A percentile compares a stretch with the other conserved stretches of the same genome.
Evolutionary conservation across 345 rosid genomes (phyloP).

Genomic region (Clarkia xantiana): DNA sequence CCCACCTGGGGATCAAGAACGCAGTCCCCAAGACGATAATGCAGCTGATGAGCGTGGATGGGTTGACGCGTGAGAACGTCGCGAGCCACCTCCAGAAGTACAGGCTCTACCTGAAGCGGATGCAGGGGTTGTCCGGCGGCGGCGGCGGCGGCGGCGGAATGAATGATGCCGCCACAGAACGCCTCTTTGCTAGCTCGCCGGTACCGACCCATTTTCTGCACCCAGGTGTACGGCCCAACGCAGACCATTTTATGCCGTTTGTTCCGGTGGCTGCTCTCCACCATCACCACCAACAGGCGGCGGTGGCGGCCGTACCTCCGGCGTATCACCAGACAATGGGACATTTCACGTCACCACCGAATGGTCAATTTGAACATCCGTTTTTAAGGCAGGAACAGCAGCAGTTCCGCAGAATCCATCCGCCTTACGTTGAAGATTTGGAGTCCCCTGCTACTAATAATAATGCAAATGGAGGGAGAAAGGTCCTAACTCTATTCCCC

Average conservation of each 20-base stretch:
- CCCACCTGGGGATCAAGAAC: conserved; percentile 83
- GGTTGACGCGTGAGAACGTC: conserved; percentile 74
- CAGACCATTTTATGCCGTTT: conserved; percentile 72
- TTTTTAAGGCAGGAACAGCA: conserved; percentile 50
- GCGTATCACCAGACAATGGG: conserved; percentile 26
- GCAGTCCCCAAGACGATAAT: conserved; percentile 91
- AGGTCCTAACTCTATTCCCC: conserved; percentile 88
- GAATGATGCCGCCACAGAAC: conserved; percentile 67
- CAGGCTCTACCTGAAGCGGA: conserved; percentile 69
- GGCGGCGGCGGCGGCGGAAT: conserved; percentile 8
- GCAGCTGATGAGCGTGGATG: conserved; percentile 94
- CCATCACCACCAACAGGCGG: conserved; percentile 27
- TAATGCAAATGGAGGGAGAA: conserved; percentile 47
- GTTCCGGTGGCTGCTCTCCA: conserved; percentile 58
- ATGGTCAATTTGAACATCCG: conserved; percentile 64
- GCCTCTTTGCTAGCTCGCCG: conserved; percentile 85
- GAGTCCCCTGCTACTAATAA: conserved; percentile 23
- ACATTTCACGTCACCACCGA: conserved; percentile 46
- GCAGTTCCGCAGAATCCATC: conserved; percentile 40
- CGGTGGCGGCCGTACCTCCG: conserved; percentile 32
- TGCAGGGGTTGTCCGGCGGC: conserved; percentile 72
- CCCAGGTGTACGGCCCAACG: conserved; percentile 18
- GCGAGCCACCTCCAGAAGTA: conserved; percentile 86
- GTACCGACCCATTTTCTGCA: conserved; percentile 81
- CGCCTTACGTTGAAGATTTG: conserved; percentile 52